Conservation (phyloP, 1,139 yeast species). For the Taphrina deformans region DNA sequence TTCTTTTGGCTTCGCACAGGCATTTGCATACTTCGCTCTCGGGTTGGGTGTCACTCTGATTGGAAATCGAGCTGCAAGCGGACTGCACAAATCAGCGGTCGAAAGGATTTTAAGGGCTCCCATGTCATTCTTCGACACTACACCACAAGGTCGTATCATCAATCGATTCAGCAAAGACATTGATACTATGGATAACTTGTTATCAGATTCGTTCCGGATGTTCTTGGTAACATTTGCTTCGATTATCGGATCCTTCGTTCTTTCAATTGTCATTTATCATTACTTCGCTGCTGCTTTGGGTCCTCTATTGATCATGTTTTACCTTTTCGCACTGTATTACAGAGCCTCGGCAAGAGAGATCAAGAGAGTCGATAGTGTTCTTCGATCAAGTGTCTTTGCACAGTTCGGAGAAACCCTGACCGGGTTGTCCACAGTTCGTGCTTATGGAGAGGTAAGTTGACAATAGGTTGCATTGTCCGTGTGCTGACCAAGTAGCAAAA, state of each 20-base stretch:
- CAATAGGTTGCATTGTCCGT: no score
- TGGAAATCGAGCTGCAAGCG: slow-evolving; percentile 50
- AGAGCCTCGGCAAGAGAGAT: slow-evolving; percentile 81
- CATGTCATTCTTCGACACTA: slow-evolving; percentile 65
- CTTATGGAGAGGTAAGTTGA: slow-evolving; percentile 51
- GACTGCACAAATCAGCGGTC: slow-evolving; percentile 54
- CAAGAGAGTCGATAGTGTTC: slow-evolving; percentile 75
- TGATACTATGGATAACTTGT: slow-evolving; percentile 65
- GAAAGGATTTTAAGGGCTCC: slow-evolving; percentile 71
- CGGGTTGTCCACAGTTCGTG: slow-evolving; percentile 71
- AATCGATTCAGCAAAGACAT: slow-evolving; percentile 75
- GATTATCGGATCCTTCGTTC: slow-evolving; percentile 62
- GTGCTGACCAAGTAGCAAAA: slow-evolving; percentile 40
- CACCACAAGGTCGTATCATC: slow-evolving; percentile 69
- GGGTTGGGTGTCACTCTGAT: slow-evolving; percentile 44
- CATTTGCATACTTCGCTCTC: slow-evolving; percentile 43
- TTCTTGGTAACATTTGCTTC: slow-evolving; percentile 57
- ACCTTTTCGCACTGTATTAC: slow-evolving; percentile 60
- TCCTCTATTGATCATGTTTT: slow-evolving; percentile 52
- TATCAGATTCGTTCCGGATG: slow-evolving; percentile 47
- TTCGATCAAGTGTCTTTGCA: slow-evolving; percentile 74
- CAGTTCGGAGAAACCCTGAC: slow-evolving; percentile 72
- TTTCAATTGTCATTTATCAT: slow-evolving; percentile 72
- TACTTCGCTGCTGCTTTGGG: slow-evolving; percentile 75
- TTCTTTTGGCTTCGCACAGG: slow-evolving; percentile 51